These are phyloP conservation scores for Cyclotella sp. DNA, from an alignment of 108 stramenopile genomes.

Conservation along the genomic window DNA sequence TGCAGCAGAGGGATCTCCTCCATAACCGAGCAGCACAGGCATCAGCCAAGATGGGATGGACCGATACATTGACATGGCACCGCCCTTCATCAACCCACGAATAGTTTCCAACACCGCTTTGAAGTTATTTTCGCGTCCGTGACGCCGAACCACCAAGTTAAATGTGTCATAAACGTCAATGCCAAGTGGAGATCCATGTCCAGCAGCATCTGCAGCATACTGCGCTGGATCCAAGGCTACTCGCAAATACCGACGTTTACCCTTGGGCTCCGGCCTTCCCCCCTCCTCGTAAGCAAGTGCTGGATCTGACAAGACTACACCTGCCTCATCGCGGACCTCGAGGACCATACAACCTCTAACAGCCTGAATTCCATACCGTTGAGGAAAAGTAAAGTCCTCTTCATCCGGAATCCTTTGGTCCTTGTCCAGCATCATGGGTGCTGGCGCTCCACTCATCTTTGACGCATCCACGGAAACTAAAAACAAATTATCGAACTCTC, in stretches of 20 bases:
- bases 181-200: constrained; percentile 59
- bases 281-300: constrained; percentile 38
- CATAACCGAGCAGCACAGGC: constrained; percentile 88
- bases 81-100: constrained; percentile 76
- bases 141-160: constrained; percentile 91
- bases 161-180: constrained; percentile 71
- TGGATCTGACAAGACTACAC: constrained; percentile 86
- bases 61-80: constrained; percentile 75
- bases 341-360: constrained; percentile 89
- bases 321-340: constrained; percentile 87
- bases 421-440: constrained; percentile 48
- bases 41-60: constrained; percentile 94
- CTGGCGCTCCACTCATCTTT: constrained; percentile 64
- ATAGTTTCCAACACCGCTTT: constrained; percentile 94
- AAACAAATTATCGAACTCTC: constrained; percentile 94
- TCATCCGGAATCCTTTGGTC: constrained; percentile 77
- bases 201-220: constrained; percentile 68
- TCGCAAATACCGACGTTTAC: constrained; percentile 72
- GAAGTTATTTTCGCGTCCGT: constrained; percentile 95
- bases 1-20: constrained; percentile 83
- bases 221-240: constrained; percentile 92
- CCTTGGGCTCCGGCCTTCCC: constrained; percentile 26
- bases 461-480: constrained; percentile 82
- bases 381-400: constrained; percentile 84
- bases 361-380: constrained; percentile 68